Evolutionary conservation across 768 basidiomycete genomes (phyloP).

Genomic region (Russula vinacea): DNA sequence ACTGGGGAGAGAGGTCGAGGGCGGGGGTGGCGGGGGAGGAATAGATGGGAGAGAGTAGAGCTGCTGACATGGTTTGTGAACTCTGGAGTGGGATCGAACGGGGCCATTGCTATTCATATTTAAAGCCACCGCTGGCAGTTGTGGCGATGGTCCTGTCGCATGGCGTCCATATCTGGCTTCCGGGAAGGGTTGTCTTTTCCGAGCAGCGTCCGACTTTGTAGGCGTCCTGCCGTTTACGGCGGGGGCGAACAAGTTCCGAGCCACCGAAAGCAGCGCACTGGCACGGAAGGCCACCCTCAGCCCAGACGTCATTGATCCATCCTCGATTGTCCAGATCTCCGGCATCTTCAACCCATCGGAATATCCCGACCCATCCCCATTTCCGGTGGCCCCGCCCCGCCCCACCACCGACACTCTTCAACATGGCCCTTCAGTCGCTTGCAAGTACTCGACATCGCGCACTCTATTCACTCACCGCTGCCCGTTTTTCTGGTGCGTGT

Average conservation of each 20-base stretch:
- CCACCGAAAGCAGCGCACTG: conserved; percentile 1
- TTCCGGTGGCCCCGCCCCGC: neutral
- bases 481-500: conserved; percentile 14
- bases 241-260: conserved; percentile 18
- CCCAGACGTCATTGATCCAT: conserved; percentile 25
- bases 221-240: neutral
- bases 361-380: neutral
- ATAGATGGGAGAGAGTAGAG: conserved; percentile 24
- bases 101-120: conserved; percentile 21
- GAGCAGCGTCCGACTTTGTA: neutral
- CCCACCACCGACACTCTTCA: neutral
- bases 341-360: neutral
- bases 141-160: neutral
- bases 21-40: conserved; percentile 17
- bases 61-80: conserved; percentile 4
- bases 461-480: conserved; percentile 9
- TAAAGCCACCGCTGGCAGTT: conserved; percentile 17
- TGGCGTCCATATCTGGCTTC: neutral
- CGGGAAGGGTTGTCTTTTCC: neutral
- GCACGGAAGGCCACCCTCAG: conserved; percentile 11
- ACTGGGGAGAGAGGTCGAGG: conserved; percentile 19
- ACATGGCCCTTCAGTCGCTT: neutral
- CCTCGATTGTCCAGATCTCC: conserved; percentile 19
- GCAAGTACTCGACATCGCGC: conserved; percentile 15
- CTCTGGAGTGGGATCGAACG: neutral